Base-by-base conservation (phyloP, 371 early-diverging fungal species). In the Smittium culicis region DNA sequence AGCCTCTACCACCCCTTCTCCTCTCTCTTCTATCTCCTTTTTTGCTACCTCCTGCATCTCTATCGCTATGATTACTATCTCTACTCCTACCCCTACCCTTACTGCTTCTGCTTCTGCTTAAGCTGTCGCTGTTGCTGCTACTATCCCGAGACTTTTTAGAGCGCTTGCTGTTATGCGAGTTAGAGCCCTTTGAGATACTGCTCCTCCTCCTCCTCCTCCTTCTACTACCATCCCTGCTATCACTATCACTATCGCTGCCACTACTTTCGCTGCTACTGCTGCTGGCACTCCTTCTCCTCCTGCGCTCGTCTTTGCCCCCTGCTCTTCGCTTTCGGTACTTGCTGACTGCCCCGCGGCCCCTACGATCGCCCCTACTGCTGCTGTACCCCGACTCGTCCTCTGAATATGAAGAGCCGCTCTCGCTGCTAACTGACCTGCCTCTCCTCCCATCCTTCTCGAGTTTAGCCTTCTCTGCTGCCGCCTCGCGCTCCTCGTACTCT, bases 401-500 rank as follows among this genome's bases (percentile, higher is more conserved):
- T 45, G 45, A 45, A 45, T 20, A 5, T 20, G 45, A 45, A 11
- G 45, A 45, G 20, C 45, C 45, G 20, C 45, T 11, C 20, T 45
- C 20, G 5, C 20, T 20, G 20, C 20, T 45, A 11, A 5, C 20
- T 45, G 45, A 45, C 11, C 45, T 45, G 5, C 20, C 20, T 11
- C 11, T 45, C 11, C 11, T 11, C 20, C 20, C 20, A 11, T 45
- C 20, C 5, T 45, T 20, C 20, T 45, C 11, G 5, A 45, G 20
- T 45, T 20, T 45, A 11, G 11, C 20, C 29, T 79, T 74, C 28
- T 73, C 67, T 28, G 76, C 69, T 66, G 82, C 80, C 35, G 79
- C 77, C 34, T 81, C 78, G 55, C 78, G 74, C 3, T 66, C 54
- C 59, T 81, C 81, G 45, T 70, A 74, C 35, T 75, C 74, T 29